A percentile compares a stretch with the other conserved stretches of the same genome.
Evolutionary conservation across 108 stramenopile genomes (phyloP).

Genomic region (Fistulifera pelliculosa): DNA sequence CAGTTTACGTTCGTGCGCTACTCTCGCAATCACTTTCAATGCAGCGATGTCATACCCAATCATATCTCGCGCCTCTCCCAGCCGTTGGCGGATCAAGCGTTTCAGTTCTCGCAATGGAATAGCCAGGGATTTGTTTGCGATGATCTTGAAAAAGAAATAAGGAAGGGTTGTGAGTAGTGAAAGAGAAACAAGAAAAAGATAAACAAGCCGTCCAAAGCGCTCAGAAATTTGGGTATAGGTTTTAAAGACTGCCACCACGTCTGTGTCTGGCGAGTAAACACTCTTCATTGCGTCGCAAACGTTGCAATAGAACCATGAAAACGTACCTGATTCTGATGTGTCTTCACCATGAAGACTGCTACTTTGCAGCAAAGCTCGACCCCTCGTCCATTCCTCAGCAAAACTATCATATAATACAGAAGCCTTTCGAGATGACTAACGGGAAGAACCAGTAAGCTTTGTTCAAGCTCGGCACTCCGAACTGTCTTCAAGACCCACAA

Average conservation of each 20-base stretch:
- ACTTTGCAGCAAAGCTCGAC: slow-evolving; percentile 73
- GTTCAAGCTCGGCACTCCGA: slow-evolving; percentile 89
- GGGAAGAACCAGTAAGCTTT: slow-evolving; percentile 84
- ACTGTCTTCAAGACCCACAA: slow-evolving; percentile 76
- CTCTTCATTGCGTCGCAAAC: too few species aligned
- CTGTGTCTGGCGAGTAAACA: slow-evolving; percentile 10
- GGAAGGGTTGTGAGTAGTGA: slow-evolving; percentile 1
- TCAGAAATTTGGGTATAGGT: slow-evolving; percentile 51
- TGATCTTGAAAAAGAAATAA: slow-evolving; percentile 24
- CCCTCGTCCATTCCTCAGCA: slow-evolving; percentile 52
- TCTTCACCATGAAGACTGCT: slow-evolving; percentile 64
- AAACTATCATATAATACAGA: slow-evolving; percentile 60
- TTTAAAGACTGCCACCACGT: slow-evolving; percentile 16
- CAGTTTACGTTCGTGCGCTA: slow-evolving; percentile 34
- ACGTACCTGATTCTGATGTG: slow-evolving; percentile 70
- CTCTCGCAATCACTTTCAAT: slow-evolving; percentile 36
- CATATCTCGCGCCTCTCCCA: slow-evolving; percentile 56
- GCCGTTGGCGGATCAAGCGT: slow-evolving; percentile 35
- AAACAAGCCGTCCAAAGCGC: slow-evolving; percentile 6
- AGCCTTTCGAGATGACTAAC: slow-evolving; percentile 67
- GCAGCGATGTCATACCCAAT: slow-evolving; percentile 80
- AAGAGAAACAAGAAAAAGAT: neutral
- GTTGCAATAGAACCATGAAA: too few species aligned
- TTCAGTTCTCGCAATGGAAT: slow-evolving; percentile 63
- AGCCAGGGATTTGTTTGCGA: slow-evolving; percentile 47